Evolutionary conservation across 164 flowering plant genomes (phyloP), one percentile per base, ranked within the genome.

Genomic region (Aristolochia fimbriata): DNA sequence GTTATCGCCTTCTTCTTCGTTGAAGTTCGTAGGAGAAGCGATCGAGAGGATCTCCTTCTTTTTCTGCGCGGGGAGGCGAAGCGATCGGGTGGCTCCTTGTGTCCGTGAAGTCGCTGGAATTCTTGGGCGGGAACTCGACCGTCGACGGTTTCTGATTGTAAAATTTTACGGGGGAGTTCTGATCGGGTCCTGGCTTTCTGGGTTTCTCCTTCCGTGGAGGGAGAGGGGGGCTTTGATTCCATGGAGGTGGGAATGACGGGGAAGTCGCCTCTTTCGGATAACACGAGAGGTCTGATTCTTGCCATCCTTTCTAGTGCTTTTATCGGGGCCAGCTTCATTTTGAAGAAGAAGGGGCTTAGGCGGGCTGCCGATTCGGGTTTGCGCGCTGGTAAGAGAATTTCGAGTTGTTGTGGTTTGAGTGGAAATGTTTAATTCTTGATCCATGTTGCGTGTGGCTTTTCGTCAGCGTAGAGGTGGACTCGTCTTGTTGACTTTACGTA

Each of bases 281-380:
- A 88, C 64, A 57, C 68, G 30, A 81, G 65, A 63, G 96, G 96
- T 30, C 62, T 88, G 51, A 71, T 81, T 16, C 73, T 88, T 17
- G 92, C 92, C 2, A 75, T 85, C 49, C 56, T 74, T 9, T 88
- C 96, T 22, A 85, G 96, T 51, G 76, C 68, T 17, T 85, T 88
- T 64, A 83, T 85, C 1, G 96, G 92, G 2, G 63, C 85, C 25
- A 88, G 96, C 71, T 88, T 88, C 76, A 88, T 88, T 7, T 53
- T 88, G 65, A 88, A 88, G 86, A 88, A 85, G 81, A 77, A 78
- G 68, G 96, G 96, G 4, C 85, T 88, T 22, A 79, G 72, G 65
- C 82, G 85, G 2, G 92, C 91, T 31, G 87, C 71, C 16, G 79
- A 83, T 31, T 53, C 76, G 47, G 96, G 96, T 20, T 62, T 83